Conservation (phyloP, 2,329 filamentous ascomycete genomes). For the Exophiala sideris region DNA sequence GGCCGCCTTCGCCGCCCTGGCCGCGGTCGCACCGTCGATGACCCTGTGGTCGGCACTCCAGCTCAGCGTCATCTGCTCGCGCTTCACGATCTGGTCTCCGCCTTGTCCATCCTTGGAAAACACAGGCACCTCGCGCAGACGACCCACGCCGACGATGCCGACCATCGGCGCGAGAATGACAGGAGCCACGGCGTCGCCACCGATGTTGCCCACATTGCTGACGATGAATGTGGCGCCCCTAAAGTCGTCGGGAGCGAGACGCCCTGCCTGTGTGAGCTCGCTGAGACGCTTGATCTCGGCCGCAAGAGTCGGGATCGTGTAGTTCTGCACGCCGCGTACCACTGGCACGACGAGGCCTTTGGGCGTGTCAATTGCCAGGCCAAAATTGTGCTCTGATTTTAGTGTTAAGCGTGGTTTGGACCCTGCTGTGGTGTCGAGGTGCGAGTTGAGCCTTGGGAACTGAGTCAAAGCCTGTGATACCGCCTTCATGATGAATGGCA, state of each 20-base stretch:
- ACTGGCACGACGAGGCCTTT: conserved; percentile 86
- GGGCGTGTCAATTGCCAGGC: conserved; percentile 91
- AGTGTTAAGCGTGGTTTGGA: conserved; percentile 71
- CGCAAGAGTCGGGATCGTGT: conserved; percentile 75
- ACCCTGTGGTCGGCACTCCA: conserved; percentile 95
- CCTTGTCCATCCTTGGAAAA: conserved; percentile 52
- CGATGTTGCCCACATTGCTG: conserved; percentile 93
- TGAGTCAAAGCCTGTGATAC: conserved; percentile 76
- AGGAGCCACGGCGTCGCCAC: conserved; percentile 84
- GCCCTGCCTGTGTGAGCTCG: conserved; percentile 66
- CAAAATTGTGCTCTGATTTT: conserved; percentile 86
- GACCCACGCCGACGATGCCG: conserved; percentile 60
- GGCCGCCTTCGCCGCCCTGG: too few relatives aligned
- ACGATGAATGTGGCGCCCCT: conserved; percentile 87
- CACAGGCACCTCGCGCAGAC: conserved; percentile 73
- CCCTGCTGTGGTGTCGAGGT: conserved; percentile 63
- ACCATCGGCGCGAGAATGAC: conserved; percentile 88
- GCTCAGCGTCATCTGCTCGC: conserved; percentile 83
- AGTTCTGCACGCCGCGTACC: conserved; percentile 73
- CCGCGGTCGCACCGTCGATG: conserved; percentile 91
- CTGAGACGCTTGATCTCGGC: conserved; percentile 72
- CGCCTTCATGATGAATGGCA: conserved; percentile 94
- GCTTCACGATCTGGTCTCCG: conserved; percentile 61
- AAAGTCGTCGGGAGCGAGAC: conserved; percentile 72
- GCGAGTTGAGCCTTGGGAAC: conserved; percentile 82